phyloP scores from a whole-genome alignment of 148 eudicot species.

The Pharnaceum exiguum region DNA sequence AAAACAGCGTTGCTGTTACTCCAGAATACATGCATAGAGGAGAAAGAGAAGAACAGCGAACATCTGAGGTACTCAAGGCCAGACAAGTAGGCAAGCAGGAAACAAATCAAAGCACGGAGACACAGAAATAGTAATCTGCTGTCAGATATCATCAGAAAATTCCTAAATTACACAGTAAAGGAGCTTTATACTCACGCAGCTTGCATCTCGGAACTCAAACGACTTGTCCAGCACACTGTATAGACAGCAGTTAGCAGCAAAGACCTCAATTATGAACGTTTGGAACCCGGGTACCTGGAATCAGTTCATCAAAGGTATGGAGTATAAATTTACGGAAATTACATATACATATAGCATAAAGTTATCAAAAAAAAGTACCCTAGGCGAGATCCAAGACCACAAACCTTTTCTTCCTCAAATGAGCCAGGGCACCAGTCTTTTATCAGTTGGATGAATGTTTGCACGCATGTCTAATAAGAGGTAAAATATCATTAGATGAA shows the following conservation, averaged over 20 bases:
- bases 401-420: slow-evolving; percentile 78
- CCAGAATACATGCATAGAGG: too few relatives aligned
- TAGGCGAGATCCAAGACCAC: slow-evolving; percentile 1
- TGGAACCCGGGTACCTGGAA: slow-evolving; percentile 92
- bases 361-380: neutral
- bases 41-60: too few relatives aligned
- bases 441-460: slow-evolving; percentile 73
- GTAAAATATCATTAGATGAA: slow-evolving; percentile 2
- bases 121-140: neutral
- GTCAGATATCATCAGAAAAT: neutral
- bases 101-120: neutral
- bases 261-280: slow-evolving; percentile 63
- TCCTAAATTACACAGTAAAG: neutral
- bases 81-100: too few relatives aligned
- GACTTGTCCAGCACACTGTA: slow-evolving; percentile 94
- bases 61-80: too few relatives aligned
- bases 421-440: slow-evolving; percentile 85
- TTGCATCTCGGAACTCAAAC: slow-evolving; percentile 87
- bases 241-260: slow-evolving; percentile 81
- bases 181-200: slow-evolving; percentile 61
- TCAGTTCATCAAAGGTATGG: too few relatives aligned
- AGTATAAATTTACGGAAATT: too few relatives aligned
- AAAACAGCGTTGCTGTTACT: too few relatives aligned
- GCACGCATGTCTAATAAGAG: slow-evolving; percentile 72
- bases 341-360: too few relatives aligned